These are phyloP conservation scores for Aleurites moluccanus DNA, from an alignment of 441 rosid genomes.

Conservation along the genomic window DNA sequence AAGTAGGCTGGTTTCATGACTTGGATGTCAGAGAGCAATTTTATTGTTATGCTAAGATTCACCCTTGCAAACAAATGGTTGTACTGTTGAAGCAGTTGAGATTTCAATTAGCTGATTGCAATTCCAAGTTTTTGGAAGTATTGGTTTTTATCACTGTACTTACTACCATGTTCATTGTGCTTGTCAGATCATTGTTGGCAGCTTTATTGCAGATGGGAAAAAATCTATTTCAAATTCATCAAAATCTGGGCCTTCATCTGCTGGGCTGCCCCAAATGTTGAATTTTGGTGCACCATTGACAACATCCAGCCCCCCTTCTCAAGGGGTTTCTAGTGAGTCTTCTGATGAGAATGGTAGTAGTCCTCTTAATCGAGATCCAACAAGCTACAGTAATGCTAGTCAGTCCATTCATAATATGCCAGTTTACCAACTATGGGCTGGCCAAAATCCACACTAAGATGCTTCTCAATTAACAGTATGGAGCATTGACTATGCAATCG, in stretches of 20 bases:
- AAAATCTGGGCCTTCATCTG: constrained; percentile 49
- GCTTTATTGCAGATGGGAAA: constrained; percentile 70
- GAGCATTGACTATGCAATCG: constrained; percentile 19
- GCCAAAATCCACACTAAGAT: constrained; percentile 56
- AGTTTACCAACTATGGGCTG: constrained; percentile 79
- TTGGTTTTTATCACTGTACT: not conserved
- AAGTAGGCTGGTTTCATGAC: too few relatives aligned
- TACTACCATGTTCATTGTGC: not conserved
- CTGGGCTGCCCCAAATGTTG: constrained; percentile 53
- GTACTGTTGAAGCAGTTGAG: not conserved
- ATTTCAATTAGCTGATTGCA: not conserved
- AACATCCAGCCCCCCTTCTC: constrained; percentile 62
- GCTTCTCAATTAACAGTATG: constrained; percentile 24
- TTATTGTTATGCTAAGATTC: not conserved
- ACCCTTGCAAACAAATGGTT: not conserved
- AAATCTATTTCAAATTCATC: constrained; percentile 41
- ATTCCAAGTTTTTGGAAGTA: not conserved
- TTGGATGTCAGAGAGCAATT: not conserved
- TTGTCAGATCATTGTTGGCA: constrained; percentile 78
- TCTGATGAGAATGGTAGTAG: constrained; percentile 76
- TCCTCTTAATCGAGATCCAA: constrained; percentile 47
- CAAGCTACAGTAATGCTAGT: constrained; percentile 45
- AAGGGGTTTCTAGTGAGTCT: constrained; percentile 71
- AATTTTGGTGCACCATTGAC: constrained; percentile 54
- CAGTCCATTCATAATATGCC: constrained; percentile 64